Percentiles rank a stretch among this genome's conserved stretches.
These are phyloP conservation scores for Cytospora schulzeri DNA, from an alignment of 2,329 filamentous ascomycete genomes.

Conservation along the genomic window DNA sequence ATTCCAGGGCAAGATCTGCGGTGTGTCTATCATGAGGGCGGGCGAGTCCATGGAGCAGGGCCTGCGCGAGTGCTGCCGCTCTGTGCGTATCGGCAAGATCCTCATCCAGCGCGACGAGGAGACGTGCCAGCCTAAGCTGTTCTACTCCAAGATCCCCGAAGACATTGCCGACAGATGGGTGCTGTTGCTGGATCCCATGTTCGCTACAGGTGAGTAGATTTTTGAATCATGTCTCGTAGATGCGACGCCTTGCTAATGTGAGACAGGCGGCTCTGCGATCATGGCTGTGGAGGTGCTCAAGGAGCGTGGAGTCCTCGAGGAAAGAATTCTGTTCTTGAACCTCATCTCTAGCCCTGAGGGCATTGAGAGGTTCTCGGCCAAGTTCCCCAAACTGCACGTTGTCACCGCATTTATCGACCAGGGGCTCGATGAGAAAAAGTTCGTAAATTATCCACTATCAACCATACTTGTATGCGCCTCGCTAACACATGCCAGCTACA, in stretches of 20 bases:
- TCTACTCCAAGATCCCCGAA: slow-evolving; percentile 95
- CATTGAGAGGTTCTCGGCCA: slow-evolving; percentile 82
- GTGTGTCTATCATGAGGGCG: slow-evolving; percentile 96
- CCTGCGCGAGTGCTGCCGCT: slow-evolving; percentile 91
- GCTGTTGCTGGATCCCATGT: slow-evolving; percentile 95
- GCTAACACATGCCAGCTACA: slow-evolving; percentile 70
- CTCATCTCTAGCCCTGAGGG: slow-evolving; percentile 96
- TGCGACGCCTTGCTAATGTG: slow-evolving; percentile 11
- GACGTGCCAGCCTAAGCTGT: slow-evolving; percentile 86
- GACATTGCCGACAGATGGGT: slow-evolving; percentile 95
- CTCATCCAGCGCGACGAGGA: slow-evolving; percentile 97
- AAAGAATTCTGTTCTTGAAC: slow-evolving; percentile 94
- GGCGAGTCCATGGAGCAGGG: slow-evolving; percentile 99
- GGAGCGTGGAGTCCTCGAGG: slow-evolving; percentile 86
- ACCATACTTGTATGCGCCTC: slow-evolving; percentile 20
- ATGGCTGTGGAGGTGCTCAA: slow-evolving; percentile 96
- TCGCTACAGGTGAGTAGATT: slow-evolving; percentile 76
- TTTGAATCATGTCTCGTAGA: neutral
- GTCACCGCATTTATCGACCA: slow-evolving; percentile 96
- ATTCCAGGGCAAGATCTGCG: slow-evolving; percentile 98
- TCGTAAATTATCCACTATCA: slow-evolving; percentile 42
- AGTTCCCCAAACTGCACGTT: slow-evolving; percentile 85
- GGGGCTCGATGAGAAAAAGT: slow-evolving; percentile 98
- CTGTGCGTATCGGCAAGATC: slow-evolving; percentile 98
- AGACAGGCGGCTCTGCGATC: slow-evolving; percentile 83